Percentiles rank a stretch among this genome's conserved stretches.
Conservation (phyloP, 768 basidiomycete genomes). For the Rhodotorula diobovata region DNA sequence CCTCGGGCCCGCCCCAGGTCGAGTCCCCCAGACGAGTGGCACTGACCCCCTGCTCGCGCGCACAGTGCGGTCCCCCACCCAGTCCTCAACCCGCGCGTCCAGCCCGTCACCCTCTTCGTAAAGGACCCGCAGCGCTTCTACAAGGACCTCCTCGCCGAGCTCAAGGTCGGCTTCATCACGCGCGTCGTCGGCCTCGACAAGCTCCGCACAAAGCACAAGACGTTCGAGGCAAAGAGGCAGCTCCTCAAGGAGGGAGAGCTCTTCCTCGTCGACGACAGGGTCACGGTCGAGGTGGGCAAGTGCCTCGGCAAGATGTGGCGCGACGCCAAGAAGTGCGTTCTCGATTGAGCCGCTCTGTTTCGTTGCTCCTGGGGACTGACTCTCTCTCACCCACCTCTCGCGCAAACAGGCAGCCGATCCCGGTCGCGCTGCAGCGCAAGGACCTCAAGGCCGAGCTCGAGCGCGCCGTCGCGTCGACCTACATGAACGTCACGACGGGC, state of each 20-base stretch:
- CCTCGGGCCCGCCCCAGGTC: too few relatives aligned
- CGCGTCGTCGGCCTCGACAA: conserved; percentile 86
- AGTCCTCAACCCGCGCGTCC: conserved; percentile 73
- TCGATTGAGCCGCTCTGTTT: conserved; percentile 3
- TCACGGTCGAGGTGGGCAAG: conserved; percentile 79
- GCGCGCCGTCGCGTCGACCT: conserved; percentile 85
- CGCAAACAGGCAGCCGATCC: conserved; percentile 78
- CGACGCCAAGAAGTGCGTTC: conserved; percentile 85
- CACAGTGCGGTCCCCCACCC: conserved; percentile 70
- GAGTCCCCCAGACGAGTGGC: too few relatives aligned
- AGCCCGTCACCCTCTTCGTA: conserved; percentile 79
- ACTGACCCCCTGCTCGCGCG: not conserved
- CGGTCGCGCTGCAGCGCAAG: conserved; percentile 80
- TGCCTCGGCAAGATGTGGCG: conserved; percentile 87
- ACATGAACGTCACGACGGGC: conserved; percentile 90
- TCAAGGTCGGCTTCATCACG: conserved; percentile 81
- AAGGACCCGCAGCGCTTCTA: conserved; percentile 95
- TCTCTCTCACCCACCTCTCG: conserved; percentile 1
- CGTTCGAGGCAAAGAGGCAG: conserved; percentile 58
- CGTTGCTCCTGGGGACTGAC: not conserved
- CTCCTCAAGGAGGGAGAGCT: conserved; percentile 82
- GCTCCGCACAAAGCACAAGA: conserved; percentile 58
- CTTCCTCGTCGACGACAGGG: conserved; percentile 87
- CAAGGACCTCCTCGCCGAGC: conserved; percentile 77
- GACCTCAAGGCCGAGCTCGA: conserved; percentile 90